Percentiles rank a stretch among this genome's conserved stretches.
phyloP scores from a whole-genome alignment of 148 eudicot genomes.

The Fagopyrum esculentum region DNA sequence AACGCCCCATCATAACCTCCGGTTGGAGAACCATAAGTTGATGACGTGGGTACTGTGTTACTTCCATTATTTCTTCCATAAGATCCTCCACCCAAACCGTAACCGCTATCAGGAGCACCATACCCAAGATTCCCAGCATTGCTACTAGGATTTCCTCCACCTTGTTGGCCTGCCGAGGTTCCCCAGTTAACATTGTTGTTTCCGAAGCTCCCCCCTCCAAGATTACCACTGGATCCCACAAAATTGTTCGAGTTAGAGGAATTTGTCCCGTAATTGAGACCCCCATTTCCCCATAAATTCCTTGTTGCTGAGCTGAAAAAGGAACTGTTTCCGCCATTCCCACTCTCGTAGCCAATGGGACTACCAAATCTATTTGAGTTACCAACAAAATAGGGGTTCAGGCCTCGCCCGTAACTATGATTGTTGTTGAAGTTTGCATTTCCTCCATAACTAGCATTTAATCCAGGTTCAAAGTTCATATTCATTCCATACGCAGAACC shows the following conservation, averaged over 20 bases:
- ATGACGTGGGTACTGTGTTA: constrained; percentile 37
- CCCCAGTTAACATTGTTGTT: constrained; percentile 7
- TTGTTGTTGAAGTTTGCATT: constrained; percentile 32
- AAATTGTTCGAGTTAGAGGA: constrained; percentile 33
- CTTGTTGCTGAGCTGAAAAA: constrained; percentile 12
- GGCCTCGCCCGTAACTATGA: constrained; percentile 40
- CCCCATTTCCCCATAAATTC: constrained; percentile 22
- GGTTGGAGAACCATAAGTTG: constrained; percentile 39
- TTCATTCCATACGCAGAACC: constrained; percentile 13
- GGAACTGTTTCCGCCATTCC: constrained; percentile 12
- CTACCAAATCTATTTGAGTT: constrained; percentile 39
- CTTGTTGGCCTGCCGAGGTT: constrained; percentile 34
- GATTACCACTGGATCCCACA: constrained; percentile 8
- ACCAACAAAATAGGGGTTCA: constrained; percentile 38
- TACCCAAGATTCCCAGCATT: constrained; percentile 9
- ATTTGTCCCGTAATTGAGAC: constrained; percentile 33
- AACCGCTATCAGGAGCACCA: constrained; percentile 25
- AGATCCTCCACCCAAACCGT: constrained; percentile 40
- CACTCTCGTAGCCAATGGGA: constrained; percentile 28
- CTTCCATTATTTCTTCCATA: constrained; percentile 43
- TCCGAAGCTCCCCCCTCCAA: constrained; percentile 13
- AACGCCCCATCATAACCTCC: constrained; percentile 53
- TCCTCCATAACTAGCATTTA: constrained; percentile 34
- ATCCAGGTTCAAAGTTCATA: constrained; percentile 40
- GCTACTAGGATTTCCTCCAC: constrained; percentile 16